These are phyloP conservation scores for Musa beccarii DNA, from an alignment of 176 grass and related monocot genomes.

Conservation along the genomic window DNA sequence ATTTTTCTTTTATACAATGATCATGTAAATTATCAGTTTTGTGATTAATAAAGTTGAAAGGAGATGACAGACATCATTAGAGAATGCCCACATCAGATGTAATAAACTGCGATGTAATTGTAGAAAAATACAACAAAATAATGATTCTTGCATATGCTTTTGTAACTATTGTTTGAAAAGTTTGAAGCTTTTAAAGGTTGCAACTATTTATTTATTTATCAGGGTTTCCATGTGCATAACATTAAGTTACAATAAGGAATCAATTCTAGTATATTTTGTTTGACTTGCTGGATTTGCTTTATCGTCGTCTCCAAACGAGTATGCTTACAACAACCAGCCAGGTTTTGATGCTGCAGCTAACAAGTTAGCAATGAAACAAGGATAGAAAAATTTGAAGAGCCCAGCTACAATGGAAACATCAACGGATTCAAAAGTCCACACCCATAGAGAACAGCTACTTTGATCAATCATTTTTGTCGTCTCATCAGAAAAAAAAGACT, in stretches of 20 bases:
- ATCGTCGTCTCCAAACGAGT: background rate
- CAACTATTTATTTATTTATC: no score
- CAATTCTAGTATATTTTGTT: no score
- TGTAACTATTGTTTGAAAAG: no score
- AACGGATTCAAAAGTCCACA: background rate
- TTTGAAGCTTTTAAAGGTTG: no score
- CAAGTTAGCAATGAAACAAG: background rate
- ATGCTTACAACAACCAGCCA: background rate
- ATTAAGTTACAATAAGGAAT: no score
- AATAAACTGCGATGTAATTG: no score
- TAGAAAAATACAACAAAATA: no score
- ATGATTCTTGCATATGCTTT: no score
- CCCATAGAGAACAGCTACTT: background rate
- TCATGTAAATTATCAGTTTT: background rate
- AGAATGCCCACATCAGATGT: no score
- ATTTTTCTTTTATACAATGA: background rate
- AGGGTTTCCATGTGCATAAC: no score
- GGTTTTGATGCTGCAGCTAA: background rate
- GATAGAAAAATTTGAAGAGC: background rate
- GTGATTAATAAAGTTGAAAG: background rate
- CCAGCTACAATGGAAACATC: background rate
- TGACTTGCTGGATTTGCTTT: no score
- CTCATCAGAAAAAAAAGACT: background rate
- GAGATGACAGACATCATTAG: background rate
- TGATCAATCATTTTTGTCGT: background rate